Evolutionary conservation across 2,329 filamentous ascomycete genomes (phyloP), one percentile per base, ranked within the genome.

Genomic region (Aureobasidium sp.): DNA sequence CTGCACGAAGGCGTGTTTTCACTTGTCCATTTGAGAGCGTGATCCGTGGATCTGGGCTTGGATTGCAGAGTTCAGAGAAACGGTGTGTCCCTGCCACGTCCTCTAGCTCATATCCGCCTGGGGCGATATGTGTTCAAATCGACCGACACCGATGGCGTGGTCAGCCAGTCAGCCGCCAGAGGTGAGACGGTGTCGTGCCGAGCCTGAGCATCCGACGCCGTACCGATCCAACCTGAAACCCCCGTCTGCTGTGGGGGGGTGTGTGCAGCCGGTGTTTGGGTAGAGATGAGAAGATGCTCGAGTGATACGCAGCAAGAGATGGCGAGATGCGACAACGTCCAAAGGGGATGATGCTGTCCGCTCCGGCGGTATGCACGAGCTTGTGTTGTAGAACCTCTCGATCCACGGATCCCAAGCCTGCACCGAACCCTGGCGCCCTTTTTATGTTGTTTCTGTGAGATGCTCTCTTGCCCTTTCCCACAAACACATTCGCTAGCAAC

Each of bases 1-100:
- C 30, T 52, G 37, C 38, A 52, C 48, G 29, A 42, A 29, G 29
- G 48, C 48, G 29, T 37, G 59, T 53, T 40, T 57, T 21, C 57
- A 51, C 55, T 61, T 17, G 57, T 58, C 55, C 56, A 58, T 45
- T 59, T 52, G 6, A 60, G 44, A 32, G 56, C 32, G 34, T 51
- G 56, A 38, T 48, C 52, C 25, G 53, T 54, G 39, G 29, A 35
- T 42, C 48, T 52, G 48, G 48, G 48, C 48, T 52, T 34, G 37
- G 22, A n/a, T n/a, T 52, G 48, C 37, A 52, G 32, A 14, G 48
- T 38, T 35, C 48, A 52, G 48, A 29, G 48, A 35, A 52, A 52
- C 48, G 48, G 48, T 52, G 37, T 49, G 27, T 39, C 35, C 48
- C 48, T 52, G 48, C 48, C 48, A 52, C 48, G 38, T 52, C 47